Evolutionary conservation across 257 asterid species (phyloP), one percentile per base, ranked within the genome.

Genomic region (Voacanga thouarsii): DNA sequence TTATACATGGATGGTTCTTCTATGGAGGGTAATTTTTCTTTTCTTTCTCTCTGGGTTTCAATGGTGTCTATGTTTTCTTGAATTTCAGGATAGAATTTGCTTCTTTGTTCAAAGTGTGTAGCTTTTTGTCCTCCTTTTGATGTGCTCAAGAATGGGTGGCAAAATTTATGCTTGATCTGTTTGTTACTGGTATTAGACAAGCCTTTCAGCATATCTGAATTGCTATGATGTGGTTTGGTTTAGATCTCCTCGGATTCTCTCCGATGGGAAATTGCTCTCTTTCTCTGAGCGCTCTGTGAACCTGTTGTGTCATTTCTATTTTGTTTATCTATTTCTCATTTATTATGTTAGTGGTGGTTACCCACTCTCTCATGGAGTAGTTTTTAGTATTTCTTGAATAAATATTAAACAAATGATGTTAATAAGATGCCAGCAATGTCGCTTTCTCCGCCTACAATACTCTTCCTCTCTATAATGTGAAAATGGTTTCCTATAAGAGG

Each of bases 21-120:
- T 43, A 81, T 85, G 56, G 87, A 84, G 78, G 92, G 92, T 88
- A 88, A 82, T 76, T 75, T 75, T 76, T 72, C 66, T 55, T 14
- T 56, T 64, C 7, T 74, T 19, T 47, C 16, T 30, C 71, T 65
- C 60, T 49, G 55, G 71, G 50, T 74, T 50, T 65, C 19, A 14
- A 43, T 67, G 71, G 63, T 74, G 74, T 77, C 24, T 26, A 14
- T 37, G 37, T 39, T 44, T 76, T 73, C 73, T 55, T 33, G 74
- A 75, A 57, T 80, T 79, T 73, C 51, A 51, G 21, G 74, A 72
- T 67, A 18, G 53, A 39, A 37, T 59, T 78, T n/a, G 23, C 18
- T 30, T 56, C 43, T 72, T 72, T 51, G 4, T 45, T 66, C 28
- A 56, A 56, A 19, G 21, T 74, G 21, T 37, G 50, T 72, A 53